Percentiles rank a stretch among this genome's conserved stretches.
These are phyloP conservation scores for Limnomonas spitsbergensis DNA, from an alignment of 139 green algal species.

Conservation along the genomic window DNA sequence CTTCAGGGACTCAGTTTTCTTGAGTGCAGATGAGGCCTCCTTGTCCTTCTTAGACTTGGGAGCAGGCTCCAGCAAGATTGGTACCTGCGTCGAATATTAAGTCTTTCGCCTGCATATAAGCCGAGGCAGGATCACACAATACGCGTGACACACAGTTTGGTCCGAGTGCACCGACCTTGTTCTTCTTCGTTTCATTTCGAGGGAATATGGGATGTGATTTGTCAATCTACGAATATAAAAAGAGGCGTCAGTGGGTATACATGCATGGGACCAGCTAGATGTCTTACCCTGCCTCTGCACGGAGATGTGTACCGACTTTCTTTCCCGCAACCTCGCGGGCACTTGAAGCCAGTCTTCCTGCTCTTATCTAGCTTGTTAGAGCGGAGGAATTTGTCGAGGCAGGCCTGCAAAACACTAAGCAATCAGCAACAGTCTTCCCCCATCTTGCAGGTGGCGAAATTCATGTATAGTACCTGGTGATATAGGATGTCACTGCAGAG, in stretches of 20 bases:
- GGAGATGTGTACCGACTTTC: conserved; percentile 46
- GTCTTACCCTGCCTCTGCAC: conserved; percentile 73
- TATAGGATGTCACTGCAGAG: conserved; percentile 9
- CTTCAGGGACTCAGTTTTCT: background rate
- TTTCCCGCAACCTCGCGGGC: conserved; percentile 79
- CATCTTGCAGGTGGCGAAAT: background rate
- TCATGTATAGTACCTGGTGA: conserved; percentile 6
- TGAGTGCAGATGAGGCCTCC: background rate
- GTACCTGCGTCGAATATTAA: background rate
- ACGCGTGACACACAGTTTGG: too few species aligned
- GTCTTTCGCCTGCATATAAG: background rate
- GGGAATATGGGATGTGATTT: conserved; percentile 79
- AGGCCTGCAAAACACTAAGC: conserved; percentile 55
- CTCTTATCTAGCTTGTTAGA: conserved; percentile 73
- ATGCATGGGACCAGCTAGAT: background rate
- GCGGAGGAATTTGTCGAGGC: conserved; percentile 81
- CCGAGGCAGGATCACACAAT: background rate
- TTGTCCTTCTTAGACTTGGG: conserved; percentile 10
- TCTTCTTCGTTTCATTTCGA: conserved; percentile 72
- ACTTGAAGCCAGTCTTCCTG: conserved; percentile 89
- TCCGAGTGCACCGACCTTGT: conserved; percentile 19
- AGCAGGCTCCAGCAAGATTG: conserved; percentile 15
- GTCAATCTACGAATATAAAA: conserved; percentile 67
- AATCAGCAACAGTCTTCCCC: background rate
- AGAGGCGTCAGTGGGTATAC: background rate